phyloP scores from a whole-genome alignment of 2,329 filamentous ascomycete genomes.

The Colletotrichum echinochloae region DNA sequence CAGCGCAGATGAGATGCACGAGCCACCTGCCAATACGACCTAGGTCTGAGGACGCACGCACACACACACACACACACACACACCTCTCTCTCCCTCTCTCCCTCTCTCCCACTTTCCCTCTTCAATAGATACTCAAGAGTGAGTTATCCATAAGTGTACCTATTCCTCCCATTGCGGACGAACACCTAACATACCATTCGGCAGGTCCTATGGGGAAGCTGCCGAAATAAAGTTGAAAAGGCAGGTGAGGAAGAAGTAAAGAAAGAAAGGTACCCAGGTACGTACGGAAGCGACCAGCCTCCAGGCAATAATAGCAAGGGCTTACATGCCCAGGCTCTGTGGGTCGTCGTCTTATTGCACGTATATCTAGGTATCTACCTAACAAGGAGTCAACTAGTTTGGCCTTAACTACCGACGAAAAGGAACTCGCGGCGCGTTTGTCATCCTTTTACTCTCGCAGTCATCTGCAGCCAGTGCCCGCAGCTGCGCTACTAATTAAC shows the following conservation, averaged over 20 bases:
- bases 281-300: background rate
- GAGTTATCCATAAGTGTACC: background rate
- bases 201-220: background rate
- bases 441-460: conserved; percentile 18
- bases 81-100: background rate
- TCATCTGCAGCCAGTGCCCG: conserved; percentile 11
- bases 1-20: conserved; percentile 12
- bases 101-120: background rate
- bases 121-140: background rate
- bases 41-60: background rate
- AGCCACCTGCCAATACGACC: conserved; percentile 31
- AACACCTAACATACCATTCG: background rate
- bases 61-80: no score
- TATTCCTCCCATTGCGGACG: background rate
- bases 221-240: background rate
- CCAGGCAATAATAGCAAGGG: background rate
- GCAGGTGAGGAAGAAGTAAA: background rate
- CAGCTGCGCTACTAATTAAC: background rate
- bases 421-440: conserved; percentile 14
- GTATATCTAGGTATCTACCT: background rate
- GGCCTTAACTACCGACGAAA: conserved; percentile 8
- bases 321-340: background rate
- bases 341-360: background rate
- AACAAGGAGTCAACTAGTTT: background rate
- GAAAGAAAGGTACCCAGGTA: background rate